Conservation (phyloP, 2,329 filamentous ascomycete species). For the Mycosphaerella sp. region DNA sequence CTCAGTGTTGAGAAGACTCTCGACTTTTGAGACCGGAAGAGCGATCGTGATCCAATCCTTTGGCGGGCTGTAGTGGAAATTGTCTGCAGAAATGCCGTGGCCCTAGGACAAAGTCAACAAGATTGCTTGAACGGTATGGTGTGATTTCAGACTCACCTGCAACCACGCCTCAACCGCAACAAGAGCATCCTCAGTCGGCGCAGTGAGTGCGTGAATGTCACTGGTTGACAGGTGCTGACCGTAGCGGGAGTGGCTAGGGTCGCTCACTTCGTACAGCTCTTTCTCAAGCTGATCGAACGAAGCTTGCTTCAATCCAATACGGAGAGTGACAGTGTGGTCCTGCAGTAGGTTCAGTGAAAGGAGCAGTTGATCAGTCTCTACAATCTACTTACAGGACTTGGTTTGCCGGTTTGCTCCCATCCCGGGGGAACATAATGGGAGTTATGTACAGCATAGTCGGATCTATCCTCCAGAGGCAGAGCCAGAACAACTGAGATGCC, state of each 20-base stretch:
- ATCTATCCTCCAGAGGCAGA: conserved; percentile 12
- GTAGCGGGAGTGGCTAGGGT: conserved; percentile 53
- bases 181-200: conserved; percentile 48
- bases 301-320: conserved; percentile 23
- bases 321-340: conserved; percentile 17
- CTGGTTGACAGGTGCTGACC: conserved; percentile 51
- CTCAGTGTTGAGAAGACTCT: conserved; percentile 51
- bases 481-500: conserved; percentile 6
- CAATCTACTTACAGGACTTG: conserved; percentile 11
- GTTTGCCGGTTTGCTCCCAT: conserved; percentile 17
- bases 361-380: background rate
- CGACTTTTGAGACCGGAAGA: conserved; percentile 37
- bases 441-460: conserved; percentile 18
- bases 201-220: conserved; percentile 49
- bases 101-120: conserved; percentile 46
- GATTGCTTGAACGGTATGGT: background rate
- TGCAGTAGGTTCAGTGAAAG: conserved; percentile 3
- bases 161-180: conserved; percentile 53
- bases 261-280: conserved; percentile 55
- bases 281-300: conserved; percentile 45
- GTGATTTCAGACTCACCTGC: conserved; percentile 3
- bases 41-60: conserved; percentile 55
- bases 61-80: conserved; percentile 15
- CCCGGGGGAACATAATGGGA: conserved; percentile 17
- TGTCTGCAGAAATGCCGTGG: conserved; percentile 32